Base-by-base conservation (phyloP, 495 filamentous ascomycete genomes). In the Talaromyces adpressus region DNA sequence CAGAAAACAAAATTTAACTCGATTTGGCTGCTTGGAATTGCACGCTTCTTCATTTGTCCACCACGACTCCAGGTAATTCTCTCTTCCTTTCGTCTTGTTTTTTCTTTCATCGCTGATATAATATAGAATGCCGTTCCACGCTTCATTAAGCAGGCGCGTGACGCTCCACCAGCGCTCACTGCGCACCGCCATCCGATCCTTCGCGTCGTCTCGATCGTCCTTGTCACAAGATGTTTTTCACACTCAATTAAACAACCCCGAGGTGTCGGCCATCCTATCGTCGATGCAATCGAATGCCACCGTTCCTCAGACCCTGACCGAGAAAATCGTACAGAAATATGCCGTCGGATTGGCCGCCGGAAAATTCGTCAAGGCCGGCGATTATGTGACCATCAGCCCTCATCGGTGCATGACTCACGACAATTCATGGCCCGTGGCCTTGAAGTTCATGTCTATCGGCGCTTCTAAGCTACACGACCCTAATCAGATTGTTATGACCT, bases 401-500 rank as follows among this genome's bases (percentile, higher is more conserved):
- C 81, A 90, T 63, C 79, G 81, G 25, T 89, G 89, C 78, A 94
- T 97, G 87, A 90, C 91, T 0, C 93, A 98, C 75, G 94, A 98
- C 73, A 97, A 98, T 76, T 87, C 87, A 0, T 95, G 87, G 88
- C 91, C 93, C 1, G 88, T 95, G 0, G 88, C 89, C 0, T 69
- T 82, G 53, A 97, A 98, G 75, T 95, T 92, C 79, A 89, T 91
- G 85, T 87, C 85, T 0, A 93, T 96, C 56, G 92, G 92, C n/a
- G 92, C 91, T 1, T 79, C 87, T 22, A 82, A 85, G 67, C 80
- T 97, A 62, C 79, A 91, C 68, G 75, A 91, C 72, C 81, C 81
- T n/a, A 64, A 77, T 5, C 92, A 96, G 77, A 80, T 95, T 7
- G 89, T 97, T 60, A 89, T 96, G 84, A 90, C 93, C 0, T 81